phyloP scores from a whole-genome alignment of 228 moss, liverwort and hornwort genomes.

The Sphagnum magellanicum region DNA sequence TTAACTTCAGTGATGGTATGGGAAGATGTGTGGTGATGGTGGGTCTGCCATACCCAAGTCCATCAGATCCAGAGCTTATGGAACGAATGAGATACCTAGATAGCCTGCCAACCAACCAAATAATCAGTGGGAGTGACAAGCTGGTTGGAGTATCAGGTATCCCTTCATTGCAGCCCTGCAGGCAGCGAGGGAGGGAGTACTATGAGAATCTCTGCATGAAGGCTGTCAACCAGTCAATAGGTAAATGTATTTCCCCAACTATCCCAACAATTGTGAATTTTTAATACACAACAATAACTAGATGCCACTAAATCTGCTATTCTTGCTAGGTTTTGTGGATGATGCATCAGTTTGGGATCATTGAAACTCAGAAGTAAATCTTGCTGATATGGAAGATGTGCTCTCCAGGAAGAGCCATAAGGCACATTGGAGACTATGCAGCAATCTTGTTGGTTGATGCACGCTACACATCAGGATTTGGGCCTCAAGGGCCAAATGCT shows the following conservation, averaged over 20 bases:
- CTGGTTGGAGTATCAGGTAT: constrained; percentile 8
- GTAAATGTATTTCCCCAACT: constrained; percentile 4
- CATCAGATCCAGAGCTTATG: constrained; percentile 78
- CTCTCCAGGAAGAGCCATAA: constrained; percentile 67
- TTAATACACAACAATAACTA: too few relatives aligned
- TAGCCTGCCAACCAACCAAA: constrained; percentile 30
- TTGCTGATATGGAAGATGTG: neutral
- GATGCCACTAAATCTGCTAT: neutral
- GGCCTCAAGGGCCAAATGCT: constrained; percentile 8
- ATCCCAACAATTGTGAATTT: too few relatives aligned
- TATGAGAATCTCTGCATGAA: constrained; percentile 99
- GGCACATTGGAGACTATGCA: constrained; percentile 89
- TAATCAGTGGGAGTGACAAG: constrained; percentile 1
- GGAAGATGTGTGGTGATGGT: constrained; percentile 97
- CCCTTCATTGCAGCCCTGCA: constrained; percentile 28
- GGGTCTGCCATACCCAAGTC: constrained; percentile 87
- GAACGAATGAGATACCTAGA: constrained; percentile 92
- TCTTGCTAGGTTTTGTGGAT: neutral
- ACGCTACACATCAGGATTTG: constrained; percentile 51
- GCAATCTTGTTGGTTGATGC: constrained; percentile 85
- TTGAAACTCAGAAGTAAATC: neutral
- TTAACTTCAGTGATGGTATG: constrained; percentile 97
- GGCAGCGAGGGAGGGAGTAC: constrained; percentile 74
- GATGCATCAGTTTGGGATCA: neutral
- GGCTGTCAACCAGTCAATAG: constrained; percentile 94